A percentile compares a stretch with the other conserved stretches of the same genome.
phyloP scores from a whole-genome alignment of 345 rosid species.

The Salix purpurea region DNA sequence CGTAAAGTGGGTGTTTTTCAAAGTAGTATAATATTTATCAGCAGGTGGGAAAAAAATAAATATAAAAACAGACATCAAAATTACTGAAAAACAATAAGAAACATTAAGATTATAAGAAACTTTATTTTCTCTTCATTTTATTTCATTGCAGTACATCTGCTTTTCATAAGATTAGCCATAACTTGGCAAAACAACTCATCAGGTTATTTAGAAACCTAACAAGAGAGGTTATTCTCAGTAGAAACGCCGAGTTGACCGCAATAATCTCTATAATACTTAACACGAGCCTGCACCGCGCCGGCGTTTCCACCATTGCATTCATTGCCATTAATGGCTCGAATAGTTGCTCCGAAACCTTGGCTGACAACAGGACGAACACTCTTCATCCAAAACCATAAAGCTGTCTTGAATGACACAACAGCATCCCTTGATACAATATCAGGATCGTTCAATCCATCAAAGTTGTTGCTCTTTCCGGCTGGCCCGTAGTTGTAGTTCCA shows the following conservation, averaged over 20 bases:
- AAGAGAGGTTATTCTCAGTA: constrained; percentile 51
- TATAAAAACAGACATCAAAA: too few relatives aligned
- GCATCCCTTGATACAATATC: constrained; percentile 58
- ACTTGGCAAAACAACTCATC: background rate
- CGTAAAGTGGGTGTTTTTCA: too few relatives aligned
- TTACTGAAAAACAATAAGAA: too few relatives aligned
- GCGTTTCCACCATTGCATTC: constrained; percentile 52
- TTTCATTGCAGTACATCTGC: too few relatives aligned
- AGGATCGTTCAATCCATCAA: constrained; percentile 55
- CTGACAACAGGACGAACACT: constrained; percentile 40
- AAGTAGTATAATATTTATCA: too few relatives aligned
- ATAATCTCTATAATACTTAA: constrained; percentile 45
- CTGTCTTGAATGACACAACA: constrained; percentile 52
- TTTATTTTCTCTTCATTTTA: too few relatives aligned
- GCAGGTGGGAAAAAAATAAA: too few relatives aligned
- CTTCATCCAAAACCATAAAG: constrained; percentile 69
- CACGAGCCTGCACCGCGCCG: constrained; percentile 36
- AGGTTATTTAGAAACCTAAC: constrained; percentile 24
- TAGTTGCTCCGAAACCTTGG: constrained; percentile 71
- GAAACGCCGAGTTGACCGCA: constrained; percentile 50
- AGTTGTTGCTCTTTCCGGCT: constrained; percentile 44
- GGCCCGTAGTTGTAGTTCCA: constrained; percentile 67
- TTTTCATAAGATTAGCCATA: too few relatives aligned
- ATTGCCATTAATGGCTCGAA: constrained; percentile 54
- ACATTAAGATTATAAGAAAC: too few relatives aligned